These are phyloP conservation scores for Mikania micrantha DNA, from an alignment of 129 eudicot genomes.

Conservation along the genomic window DNA sequence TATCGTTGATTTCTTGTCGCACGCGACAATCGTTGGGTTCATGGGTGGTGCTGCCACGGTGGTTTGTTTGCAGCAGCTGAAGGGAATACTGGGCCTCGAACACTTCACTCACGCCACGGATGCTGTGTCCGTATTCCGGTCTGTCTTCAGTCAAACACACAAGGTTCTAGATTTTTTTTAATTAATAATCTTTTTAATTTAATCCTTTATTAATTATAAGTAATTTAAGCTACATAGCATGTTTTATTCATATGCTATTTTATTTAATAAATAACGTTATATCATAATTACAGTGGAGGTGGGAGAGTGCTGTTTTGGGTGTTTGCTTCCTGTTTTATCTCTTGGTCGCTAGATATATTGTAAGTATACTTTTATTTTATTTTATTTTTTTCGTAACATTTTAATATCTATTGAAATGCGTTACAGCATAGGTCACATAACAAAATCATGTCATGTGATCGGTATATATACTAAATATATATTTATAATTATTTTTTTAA, in stretches of 20 bases:
- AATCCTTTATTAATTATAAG: not conserved
- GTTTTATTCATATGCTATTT: not conserved
- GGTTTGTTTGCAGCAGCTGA: conserved; percentile 75
- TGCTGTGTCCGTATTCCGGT: conserved; percentile 64
- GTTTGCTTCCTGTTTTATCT: conserved; percentile 75
- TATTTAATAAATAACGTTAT: not conserved
- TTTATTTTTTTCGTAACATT: not conserved
- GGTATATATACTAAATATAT: not conserved
- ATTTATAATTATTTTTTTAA: not conserved
- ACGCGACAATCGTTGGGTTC: conserved; percentile 93
- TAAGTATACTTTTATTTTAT: conserved; percentile 29
- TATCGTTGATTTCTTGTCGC: conserved; percentile 86
- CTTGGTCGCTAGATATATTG: conserved; percentile 53
- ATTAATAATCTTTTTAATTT: not conserved
- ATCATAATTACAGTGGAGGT: conserved; percentile 79
- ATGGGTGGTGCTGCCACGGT: conserved; percentile 99
- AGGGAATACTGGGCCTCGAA: conserved; percentile 71
- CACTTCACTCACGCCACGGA: conserved; percentile 87
- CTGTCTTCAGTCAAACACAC: conserved; percentile 77
- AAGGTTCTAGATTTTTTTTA: too few species aligned
- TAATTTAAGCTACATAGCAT: not conserved
- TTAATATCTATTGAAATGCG: not conserved
- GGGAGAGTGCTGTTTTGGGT: conserved; percentile 94
- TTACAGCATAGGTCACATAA: not conserved
- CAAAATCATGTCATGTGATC: not conserved